Evolutionary conservation across 768 basidiomycete species (phyloP), one percentile per base, ranked within the genome.

Genomic region (Leccinum longicurvipes): DNA sequence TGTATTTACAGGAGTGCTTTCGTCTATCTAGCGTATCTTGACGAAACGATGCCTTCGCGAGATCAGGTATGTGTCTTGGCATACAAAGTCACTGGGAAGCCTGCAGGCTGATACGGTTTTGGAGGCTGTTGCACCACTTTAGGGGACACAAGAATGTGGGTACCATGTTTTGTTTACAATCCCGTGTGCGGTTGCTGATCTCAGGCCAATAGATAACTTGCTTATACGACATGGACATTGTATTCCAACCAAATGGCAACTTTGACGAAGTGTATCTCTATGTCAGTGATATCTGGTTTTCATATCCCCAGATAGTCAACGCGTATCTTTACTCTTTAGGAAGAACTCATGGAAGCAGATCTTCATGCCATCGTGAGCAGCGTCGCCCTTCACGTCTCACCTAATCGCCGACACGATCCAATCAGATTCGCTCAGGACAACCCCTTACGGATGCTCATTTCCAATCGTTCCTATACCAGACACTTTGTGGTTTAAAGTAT

Each of bases 281-380:
- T 64, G 90, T 92, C 60, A 60, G 86, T 76, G 39, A 59, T 46
- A 17, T 19, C 9, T 49, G 12, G 10, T 31, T 51, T 17, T 54
- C n/a, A 36, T 11, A n/a, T 57, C 36, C 19, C n/a, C 31, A n/a
- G 32, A 55, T 46, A 24, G 53, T 47, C 21, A 17, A 51, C 27
- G n/a, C 15, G 44, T n/a, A 28, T 41, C 24, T 50, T 54, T 32
- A 55, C 8, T 34, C 54, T 54, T 34, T 73, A 98, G 90, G 95
- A 98, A 77, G 97, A 99, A 72, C 84, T 98, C 63, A 99, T 98
- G 97, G 97, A 99, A 71, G 97, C 97, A 53, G 97, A 99, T 82
- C 81, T 99, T 19, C 97, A 98, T 67, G 97, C 97, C 19, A 99
- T 99, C 72, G 94, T 95, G 64, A 73, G 84, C 68, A 21, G 42